Conservation (phyloP, 305 asterid genomes). For the Stenogyne calaminthoides region DNA sequence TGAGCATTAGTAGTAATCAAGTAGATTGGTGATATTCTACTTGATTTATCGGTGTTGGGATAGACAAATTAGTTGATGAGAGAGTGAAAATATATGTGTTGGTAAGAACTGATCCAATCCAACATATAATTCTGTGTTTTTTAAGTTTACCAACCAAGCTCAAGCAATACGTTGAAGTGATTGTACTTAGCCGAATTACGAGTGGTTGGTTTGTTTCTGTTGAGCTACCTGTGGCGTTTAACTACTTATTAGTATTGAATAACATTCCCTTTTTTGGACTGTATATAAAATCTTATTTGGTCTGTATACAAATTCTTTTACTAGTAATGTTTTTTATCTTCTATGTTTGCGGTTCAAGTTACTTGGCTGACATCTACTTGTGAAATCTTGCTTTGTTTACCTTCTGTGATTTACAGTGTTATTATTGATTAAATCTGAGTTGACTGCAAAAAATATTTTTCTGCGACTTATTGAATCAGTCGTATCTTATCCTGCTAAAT, state of each 20-base stretch:
- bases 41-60: constrained; percentile 23
- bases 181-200: neutral
- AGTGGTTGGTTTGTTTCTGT: neutral
- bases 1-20: no score
- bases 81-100: neutral
- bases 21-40: neutral
- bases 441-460: neutral
- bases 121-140: no score
- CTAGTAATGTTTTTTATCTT: neutral
- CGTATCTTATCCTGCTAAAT: constrained; percentile 17
- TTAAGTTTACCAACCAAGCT: neutral
- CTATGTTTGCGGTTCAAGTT: neutral
- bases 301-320: neutral
- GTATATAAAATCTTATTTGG: neutral
- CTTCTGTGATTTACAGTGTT: constrained; percentile 10
- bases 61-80: neutral
- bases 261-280: neutral
- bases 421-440: constrained; percentile 6
- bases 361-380: neutral
- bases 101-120: neutral
- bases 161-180: neutral
- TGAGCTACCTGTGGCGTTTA: neutral
- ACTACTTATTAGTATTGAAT: neutral
- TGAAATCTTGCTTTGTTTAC: constrained; percentile 19
- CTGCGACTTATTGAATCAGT: constrained; percentile 3